These are phyloP conservation scores for Novymonas esmeraldas DNA, from an alignment of 208 protist species.

Conservation along the genomic window DNA sequence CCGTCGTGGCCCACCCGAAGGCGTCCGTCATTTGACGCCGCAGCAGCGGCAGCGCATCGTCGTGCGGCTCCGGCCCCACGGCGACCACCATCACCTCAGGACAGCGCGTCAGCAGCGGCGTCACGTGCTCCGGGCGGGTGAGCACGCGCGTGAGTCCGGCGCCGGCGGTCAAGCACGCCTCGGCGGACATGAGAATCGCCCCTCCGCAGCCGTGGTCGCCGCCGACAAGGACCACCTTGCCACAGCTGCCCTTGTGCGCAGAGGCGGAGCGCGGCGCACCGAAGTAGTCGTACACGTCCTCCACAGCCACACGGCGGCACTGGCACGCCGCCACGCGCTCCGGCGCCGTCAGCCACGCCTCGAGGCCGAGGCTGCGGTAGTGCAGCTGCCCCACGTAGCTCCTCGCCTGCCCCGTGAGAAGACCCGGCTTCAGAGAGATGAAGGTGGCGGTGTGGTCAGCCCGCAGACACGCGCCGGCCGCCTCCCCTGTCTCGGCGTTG, in stretches of 20 bases:
- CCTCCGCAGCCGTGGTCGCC: constrained; percentile 75
- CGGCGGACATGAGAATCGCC: constrained; percentile 79
- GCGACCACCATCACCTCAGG: constrained; percentile 75
- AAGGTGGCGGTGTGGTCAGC: constrained; percentile 82
- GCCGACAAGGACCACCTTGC: constrained; percentile 69
- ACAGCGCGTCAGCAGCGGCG: constrained; percentile 70
- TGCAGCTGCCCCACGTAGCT: constrained; percentile 74
- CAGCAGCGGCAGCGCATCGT: constrained; percentile 1
- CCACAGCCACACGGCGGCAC: constrained; percentile 49
- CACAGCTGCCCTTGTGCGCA: constrained; percentile 75
- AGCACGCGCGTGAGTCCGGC: constrained; percentile 74
- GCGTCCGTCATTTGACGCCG: constrained; percentile 27
- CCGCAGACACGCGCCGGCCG: constrained; percentile 56
- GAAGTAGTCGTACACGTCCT: constrained; percentile 51
- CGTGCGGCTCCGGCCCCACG: neutral
- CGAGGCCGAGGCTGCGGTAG: constrained; percentile 63
- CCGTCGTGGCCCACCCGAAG: constrained; percentile 52
- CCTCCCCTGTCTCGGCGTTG: constrained; percentile 77
- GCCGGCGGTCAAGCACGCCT: constrained; percentile 60
- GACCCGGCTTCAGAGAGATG: constrained; percentile 83
- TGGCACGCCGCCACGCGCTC: constrained; percentile 26
- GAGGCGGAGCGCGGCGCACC: constrained; percentile 25
- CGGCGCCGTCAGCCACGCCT: constrained; percentile 50
- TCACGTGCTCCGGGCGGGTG: constrained; percentile 52
- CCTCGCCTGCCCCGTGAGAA: constrained; percentile 67